These are phyloP conservation scores for Boletus eberwhitei DNA, from an alignment of 768 basidiomycete genomes.

Conservation along the genomic window DNA sequence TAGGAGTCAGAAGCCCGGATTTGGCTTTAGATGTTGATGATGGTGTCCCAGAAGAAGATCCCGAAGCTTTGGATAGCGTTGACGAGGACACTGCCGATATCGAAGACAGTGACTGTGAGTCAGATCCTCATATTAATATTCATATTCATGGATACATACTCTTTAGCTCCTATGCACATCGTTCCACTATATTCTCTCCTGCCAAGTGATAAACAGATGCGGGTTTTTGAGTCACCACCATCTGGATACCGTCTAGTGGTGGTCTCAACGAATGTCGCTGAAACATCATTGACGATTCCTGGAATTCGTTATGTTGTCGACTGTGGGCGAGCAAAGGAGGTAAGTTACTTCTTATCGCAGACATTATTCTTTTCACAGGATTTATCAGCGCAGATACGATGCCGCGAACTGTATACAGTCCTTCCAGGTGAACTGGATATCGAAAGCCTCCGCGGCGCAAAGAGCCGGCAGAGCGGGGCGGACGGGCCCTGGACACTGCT, in stretches of 20 bases:
- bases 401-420: slow-evolving; percentile 78
- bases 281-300: slow-evolving; percentile 96
- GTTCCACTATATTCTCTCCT: slow-evolving; percentile 92
- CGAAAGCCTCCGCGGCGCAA: slow-evolving; percentile 92
- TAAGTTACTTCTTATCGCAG: slow-evolving; percentile 25
- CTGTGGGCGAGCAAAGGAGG: slow-evolving; percentile 93
- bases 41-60: slow-evolving; percentile 57
- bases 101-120: slow-evolving; percentile 66
- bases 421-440: slow-evolving; percentile 90
- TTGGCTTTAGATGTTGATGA: slow-evolving; percentile 70
- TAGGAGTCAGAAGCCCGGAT: slow-evolving; percentile 50
- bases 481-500: slow-evolving; percentile 97
- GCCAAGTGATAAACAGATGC: slow-evolving; percentile 92
- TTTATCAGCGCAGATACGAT: slow-evolving; percentile 75
- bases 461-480: slow-evolving; percentile 96
- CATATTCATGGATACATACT: neutral
- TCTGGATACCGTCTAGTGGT: slow-evolving; percentile 81
- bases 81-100: slow-evolving; percentile 54
- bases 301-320: slow-evolving; percentile 98
- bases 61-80: slow-evolving; percentile 73
- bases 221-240: slow-evolving; percentile 85
- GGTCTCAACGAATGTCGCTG: slow-evolving; percentile 93
- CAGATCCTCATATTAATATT: slow-evolving; percentile 3
- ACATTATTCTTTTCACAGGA: neutral
- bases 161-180: slow-evolving; percentile 85